A percentile compares a stretch with the other conserved stretches of the same genome.
Conservation (phyloP, 768 basidiomycete species). For the Boletus vermiculosoides region DNA sequence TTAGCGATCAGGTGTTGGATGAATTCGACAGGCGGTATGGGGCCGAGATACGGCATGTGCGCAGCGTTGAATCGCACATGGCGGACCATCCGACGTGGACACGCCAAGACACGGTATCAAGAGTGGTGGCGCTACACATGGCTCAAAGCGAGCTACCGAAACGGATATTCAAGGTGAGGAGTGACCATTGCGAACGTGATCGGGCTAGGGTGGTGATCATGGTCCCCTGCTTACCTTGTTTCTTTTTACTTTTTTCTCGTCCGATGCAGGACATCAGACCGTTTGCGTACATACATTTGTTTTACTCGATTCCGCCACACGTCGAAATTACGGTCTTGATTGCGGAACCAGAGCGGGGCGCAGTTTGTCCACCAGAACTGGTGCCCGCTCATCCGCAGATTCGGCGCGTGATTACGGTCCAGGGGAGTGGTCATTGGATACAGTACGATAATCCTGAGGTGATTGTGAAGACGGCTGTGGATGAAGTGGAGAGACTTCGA, state of each 20-base stretch:
- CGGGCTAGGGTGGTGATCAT: neutral
- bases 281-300: constrained; percentile 12
- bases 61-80: constrained; percentile 7
- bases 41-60: neutral
- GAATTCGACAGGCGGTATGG: neutral
- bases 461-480: constrained; percentile 6
- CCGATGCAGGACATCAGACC: constrained; percentile 15
- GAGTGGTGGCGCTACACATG: constrained; percentile 10
- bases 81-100: constrained; percentile 17
- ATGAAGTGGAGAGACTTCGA: constrained; percentile 11
- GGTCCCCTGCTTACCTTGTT: neutral
- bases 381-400: constrained; percentile 7
- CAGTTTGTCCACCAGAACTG: constrained; percentile 2
- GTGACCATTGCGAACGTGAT: neutral
- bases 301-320: constrained; percentile 9
- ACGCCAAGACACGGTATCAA: constrained; percentile 10
- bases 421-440: constrained; percentile 18
- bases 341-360: constrained; percentile 9
- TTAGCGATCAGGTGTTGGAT: neutral
- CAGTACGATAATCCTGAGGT: constrained; percentile 9
- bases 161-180: constrained; percentile 9
- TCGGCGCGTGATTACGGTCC: neutral
- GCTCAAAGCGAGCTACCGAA: constrained; percentile 5
- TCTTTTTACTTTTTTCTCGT: neutral
- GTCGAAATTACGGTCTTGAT: constrained; percentile 15